Base-by-base conservation (phyloP, 2,329 filamentous ascomycete genomes). In the Lachnellula cervina region DNA sequence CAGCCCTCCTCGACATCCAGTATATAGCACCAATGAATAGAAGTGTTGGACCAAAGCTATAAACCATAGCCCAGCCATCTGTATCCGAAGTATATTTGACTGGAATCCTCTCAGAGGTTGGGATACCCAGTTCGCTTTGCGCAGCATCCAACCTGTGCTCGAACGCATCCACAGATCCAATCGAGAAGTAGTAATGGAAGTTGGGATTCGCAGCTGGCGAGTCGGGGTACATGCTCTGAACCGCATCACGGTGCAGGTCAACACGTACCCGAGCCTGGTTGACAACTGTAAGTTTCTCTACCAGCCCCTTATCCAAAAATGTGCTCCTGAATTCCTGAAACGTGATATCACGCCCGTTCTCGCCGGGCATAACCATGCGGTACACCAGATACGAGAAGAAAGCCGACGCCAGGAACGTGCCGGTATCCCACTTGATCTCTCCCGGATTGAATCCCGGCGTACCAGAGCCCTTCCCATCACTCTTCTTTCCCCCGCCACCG, bases 241-340 rank as follows among this genome's bases (percentile, higher is more conserved):
- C 80, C 34, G 86, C 88, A 63, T 92, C 86, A 49, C 88, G 85
- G 70, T 95, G 85, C 49, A 94, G 78, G 62, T 90, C 83, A 34
- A 97, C 89, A 53, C 88, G 83, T 46, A 97, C 94, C 59, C 82
- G 83, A 66, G 83, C 85, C 61, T 86, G 82, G 64, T 91, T 85
- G 51, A 96, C 81, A 35, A 96, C 86, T 17, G 86, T 86, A 64
- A 99, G 80, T 76, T 92, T 97, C 75, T 97, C 89, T 19, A 99
- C 92, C 23, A 99, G 80, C 7, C 94, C 94, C 78, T 96, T 97
- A 74, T 97, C 91, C 58, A 99, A 79, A 78, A 96, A 97, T 34
- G 90, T 94, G 64, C 84, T 92, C 60, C 89, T 81, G 75, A 99
- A 90, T 74, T 99, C 94, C 74, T 99, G 92, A 90, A 91, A 99